Evolutionary conservation across 2,329 filamentous ascomycete genomes (phyloP).

Genomic region (Dendryphion nanum): DNA sequence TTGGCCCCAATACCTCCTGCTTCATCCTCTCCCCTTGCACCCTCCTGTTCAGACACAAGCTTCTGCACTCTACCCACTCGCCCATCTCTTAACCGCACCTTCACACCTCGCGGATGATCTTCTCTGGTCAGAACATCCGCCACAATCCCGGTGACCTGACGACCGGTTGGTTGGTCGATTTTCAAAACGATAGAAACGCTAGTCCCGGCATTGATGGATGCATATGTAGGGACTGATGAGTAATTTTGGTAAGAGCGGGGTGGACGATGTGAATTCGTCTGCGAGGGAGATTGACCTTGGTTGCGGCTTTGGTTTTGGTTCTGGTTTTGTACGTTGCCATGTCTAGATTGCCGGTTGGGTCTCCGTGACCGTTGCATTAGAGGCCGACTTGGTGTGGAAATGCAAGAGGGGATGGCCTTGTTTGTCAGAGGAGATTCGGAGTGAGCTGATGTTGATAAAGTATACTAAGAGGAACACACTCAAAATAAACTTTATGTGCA

Average conservation of each 20-base stretch:
- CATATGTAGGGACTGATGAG: conserved; percentile 19
- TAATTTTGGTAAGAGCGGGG: conserved; percentile 3
- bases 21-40: conserved; percentile 20
- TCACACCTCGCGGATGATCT: conserved; percentile 76
- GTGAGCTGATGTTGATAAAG: too few species aligned
- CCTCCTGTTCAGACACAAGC: conserved; percentile 42
- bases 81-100: conserved; percentile 70
- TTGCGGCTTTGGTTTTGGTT: conserved; percentile 1
- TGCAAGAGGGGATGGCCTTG: too few species aligned
- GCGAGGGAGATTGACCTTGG: conserved; percentile 3
- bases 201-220: conserved; percentile 56
- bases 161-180: conserved; percentile 71
- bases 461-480: too few species aligned
- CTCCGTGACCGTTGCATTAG: neutral
- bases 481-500: too few species aligned
- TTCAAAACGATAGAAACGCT: conserved; percentile 73
- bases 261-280: conserved; percentile 25
- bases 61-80: conserved; percentile 72
- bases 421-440: too few species aligned
- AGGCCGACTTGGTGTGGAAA: neutral
- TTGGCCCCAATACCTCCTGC: conserved; percentile 22
- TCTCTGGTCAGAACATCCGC: conserved; percentile 68
- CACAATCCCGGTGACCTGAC: conserved; percentile 66
- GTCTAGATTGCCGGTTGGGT: neutral
- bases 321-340: neutral